Conservation (phyloP, 495 filamentous ascomycete species). For the Tuber magnatum region DNA sequence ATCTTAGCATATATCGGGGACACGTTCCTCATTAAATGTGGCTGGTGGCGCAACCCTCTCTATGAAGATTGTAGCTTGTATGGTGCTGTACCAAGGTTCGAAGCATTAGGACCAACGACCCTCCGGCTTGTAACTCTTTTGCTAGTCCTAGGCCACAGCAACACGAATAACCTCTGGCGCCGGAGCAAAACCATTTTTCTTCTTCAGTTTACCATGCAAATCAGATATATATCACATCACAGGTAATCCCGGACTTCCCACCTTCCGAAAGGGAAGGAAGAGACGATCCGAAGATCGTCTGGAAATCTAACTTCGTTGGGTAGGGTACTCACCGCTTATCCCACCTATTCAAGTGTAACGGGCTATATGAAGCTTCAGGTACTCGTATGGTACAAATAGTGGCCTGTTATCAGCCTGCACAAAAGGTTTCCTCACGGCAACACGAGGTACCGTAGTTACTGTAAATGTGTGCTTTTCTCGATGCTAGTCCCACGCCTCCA, state of each 20-base stretch:
- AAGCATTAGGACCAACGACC: neutral
- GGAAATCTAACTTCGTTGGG: neutral
- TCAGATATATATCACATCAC: neutral
- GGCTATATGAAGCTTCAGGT: neutral
- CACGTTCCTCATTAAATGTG: neutral
- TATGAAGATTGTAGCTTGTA: neutral
- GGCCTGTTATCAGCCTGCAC: neutral
- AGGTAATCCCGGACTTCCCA: neutral
- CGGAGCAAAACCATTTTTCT: neutral
- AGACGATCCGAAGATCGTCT: neutral
- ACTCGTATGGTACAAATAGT: too few species aligned
- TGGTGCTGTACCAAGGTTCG: neutral
- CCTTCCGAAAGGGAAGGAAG: neutral
- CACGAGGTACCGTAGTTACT: neutral
- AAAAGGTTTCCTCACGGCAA: neutral
- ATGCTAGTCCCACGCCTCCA: neutral
- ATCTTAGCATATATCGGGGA: neutral
- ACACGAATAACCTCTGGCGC: neutral
- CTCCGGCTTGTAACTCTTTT: neutral
- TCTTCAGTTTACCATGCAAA: neutral
- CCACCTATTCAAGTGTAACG: neutral
- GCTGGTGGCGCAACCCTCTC: neutral
- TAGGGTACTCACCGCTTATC: neutral
- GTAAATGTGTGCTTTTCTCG: neutral
- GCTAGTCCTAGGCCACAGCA: neutral